Conservation (phyloP, 2,329 filamentous ascomycete species). For the Fusarium humuli region DNA sequence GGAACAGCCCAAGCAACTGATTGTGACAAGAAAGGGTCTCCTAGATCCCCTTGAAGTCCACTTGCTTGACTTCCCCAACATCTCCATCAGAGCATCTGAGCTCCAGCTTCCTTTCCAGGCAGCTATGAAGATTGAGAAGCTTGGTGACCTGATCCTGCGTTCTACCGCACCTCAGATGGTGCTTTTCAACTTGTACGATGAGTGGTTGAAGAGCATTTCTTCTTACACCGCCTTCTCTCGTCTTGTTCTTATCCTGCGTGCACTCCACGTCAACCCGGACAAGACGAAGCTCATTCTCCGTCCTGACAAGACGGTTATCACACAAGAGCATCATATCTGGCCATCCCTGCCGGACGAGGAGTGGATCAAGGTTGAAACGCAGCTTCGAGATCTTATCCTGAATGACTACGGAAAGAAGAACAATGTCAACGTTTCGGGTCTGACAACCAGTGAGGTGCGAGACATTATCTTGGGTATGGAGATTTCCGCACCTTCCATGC, state of each 20-base stretch:
- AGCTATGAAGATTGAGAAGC: slow-evolving; percentile 99
- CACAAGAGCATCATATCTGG: slow-evolving; percentile 99
- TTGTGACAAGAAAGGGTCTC: slow-evolving; percentile 96
- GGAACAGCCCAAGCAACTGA: slow-evolving; percentile 98
- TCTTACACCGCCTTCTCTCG: slow-evolving; percentile 99
- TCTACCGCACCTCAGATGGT: slow-evolving; percentile 99
- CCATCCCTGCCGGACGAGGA: slow-evolving; percentile 93
- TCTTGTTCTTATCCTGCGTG: slow-evolving; percentile 90
- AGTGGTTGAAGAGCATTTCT: slow-evolving; percentile 98
- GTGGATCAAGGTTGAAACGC: slow-evolving; percentile 99
- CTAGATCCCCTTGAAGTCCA: slow-evolving; percentile 97
- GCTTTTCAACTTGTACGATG: slow-evolving; percentile 97
- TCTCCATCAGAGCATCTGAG: slow-evolving; percentile 97
- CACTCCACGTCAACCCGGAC: slow-evolving; percentile 96
- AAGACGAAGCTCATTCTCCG: slow-evolving; percentile 96
- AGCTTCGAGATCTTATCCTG: slow-evolving; percentile 92
- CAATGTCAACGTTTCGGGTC: slow-evolving; percentile 97
- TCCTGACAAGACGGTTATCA: slow-evolving; percentile 98
- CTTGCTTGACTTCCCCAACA: slow-evolving; percentile 97
- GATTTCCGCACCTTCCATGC: slow-evolving; percentile 96
- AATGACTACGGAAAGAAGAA: slow-evolving; percentile 99
- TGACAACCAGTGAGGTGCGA: slow-evolving; percentile 96
- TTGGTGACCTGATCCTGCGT: slow-evolving; percentile 98
- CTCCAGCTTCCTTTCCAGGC: slow-evolving; percentile 98
- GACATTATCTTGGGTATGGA: slow-evolving; percentile 99